Evolutionary conservation across 352 stramenopile genomes (phyloP).

Genomic region (Pythium monospermum): DNA sequence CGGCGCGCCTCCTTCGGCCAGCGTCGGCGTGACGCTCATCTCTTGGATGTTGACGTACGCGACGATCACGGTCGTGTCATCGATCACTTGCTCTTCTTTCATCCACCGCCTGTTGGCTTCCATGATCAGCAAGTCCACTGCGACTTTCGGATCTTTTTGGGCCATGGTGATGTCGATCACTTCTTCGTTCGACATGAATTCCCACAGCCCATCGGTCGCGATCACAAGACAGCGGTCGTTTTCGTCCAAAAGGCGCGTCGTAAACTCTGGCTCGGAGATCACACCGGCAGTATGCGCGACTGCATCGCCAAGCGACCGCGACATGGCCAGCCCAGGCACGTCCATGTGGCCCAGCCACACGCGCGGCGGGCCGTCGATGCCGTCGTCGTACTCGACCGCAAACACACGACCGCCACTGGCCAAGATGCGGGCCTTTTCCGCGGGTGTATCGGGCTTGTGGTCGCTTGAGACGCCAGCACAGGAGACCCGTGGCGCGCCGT

Average conservation of each 20-base stretch:
- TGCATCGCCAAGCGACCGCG: slow-evolving; percentile 93
- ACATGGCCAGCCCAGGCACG: slow-evolving; percentile 97
- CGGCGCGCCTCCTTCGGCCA: neutral
- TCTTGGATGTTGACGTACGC: slow-evolving; percentile 89
- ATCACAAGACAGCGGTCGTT: slow-evolving; percentile 94
- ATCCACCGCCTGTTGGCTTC: slow-evolving; percentile 97
- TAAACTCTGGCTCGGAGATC: slow-evolving; percentile 95
- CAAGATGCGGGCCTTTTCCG: slow-evolving; percentile 95
- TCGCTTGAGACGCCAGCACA: slow-evolving; percentile 92
- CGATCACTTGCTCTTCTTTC: slow-evolving; percentile 98
- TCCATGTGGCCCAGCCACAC: slow-evolving; percentile 99
- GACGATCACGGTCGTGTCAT: slow-evolving; percentile 98
- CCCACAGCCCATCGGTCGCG: slow-evolving; percentile 98
- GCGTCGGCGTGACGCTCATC: slow-evolving; percentile 22
- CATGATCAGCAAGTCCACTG: slow-evolving; percentile 92
- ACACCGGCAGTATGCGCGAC: slow-evolving; percentile 96
- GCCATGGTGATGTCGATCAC: slow-evolving; percentile 84
- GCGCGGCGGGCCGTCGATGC: slow-evolving; percentile 95
- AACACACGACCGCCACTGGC: slow-evolving; percentile 95
- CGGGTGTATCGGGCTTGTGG: slow-evolving; percentile 96
- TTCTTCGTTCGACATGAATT: slow-evolving; percentile 97
- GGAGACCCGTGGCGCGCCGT: slow-evolving; percentile 20
- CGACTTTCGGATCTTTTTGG: slow-evolving; percentile 72
- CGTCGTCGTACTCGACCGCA: slow-evolving; percentile 98
- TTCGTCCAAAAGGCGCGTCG: slow-evolving; percentile 70